Evolutionary conservation across 1,139 yeast species (phyloP).

Genomic region (Geotrichum histeridarum): DNA sequence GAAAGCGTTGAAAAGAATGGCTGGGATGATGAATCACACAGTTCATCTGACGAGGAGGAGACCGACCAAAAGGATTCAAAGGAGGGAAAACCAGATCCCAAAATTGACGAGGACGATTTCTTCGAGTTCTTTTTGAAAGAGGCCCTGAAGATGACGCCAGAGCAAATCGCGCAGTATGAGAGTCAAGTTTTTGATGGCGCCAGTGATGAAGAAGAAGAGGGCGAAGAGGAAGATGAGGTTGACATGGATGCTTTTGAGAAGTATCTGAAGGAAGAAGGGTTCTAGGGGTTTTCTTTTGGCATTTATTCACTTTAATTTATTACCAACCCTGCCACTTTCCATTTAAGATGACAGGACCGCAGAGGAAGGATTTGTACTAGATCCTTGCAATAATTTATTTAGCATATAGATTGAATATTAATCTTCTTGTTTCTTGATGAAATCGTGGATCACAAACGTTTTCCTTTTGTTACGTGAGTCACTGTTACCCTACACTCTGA

Average conservation of each 20-base stretch:
- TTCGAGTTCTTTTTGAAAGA: constrained; percentile 53
- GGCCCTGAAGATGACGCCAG: constrained; percentile 45
- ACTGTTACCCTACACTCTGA: not conserved
- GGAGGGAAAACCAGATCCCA: constrained; percentile 19
- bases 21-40: constrained; percentile 14
- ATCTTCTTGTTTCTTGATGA: not conserved
- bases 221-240: not conserved
- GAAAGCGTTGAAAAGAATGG: not conserved
- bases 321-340: too few species aligned
- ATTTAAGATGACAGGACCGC: too few species aligned
- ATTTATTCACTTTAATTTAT: too few species aligned
- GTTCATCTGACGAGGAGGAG: constrained; percentile 26
- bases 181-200: too few species aligned
- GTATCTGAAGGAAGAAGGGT: too few species aligned
- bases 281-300: too few species aligned
- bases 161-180: constrained; percentile 35
- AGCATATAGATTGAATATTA: not conserved
- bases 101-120: constrained; percentile 58
- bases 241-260: not conserved
- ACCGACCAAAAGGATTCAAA: constrained; percentile 26
- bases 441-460: not conserved
- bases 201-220: not conserved
- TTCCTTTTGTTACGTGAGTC: not conserved
- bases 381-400: not conserved
- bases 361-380: not conserved